phyloP scores from a whole-genome alignment of 805 yeast genomes.

The Candida ortonii region DNA sequence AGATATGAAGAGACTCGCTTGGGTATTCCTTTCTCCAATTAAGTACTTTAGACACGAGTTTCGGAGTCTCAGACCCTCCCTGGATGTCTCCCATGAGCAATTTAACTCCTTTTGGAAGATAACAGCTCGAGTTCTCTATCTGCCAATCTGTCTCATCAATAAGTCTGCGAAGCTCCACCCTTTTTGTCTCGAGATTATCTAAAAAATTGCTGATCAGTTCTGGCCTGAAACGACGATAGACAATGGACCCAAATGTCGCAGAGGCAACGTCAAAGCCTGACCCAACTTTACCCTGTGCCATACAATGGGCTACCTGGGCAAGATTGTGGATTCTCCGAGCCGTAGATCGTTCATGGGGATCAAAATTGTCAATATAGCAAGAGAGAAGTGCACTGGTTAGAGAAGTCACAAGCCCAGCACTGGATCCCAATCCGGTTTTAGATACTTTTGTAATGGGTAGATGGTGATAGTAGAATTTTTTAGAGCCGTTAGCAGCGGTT shows the following conservation, averaged over 20 bases:
- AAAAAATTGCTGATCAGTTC: conserved; percentile 36
- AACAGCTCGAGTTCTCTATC: conserved; percentile 49
- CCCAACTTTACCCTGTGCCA: conserved; percentile 93
- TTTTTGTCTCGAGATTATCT: conserved; percentile 15
- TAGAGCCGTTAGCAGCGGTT: conserved; percentile 35
- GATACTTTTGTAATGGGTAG: conserved; percentile 66
- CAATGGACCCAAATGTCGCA: conserved; percentile 87
- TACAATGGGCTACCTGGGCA: conserved; percentile 87
- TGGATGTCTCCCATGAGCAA: conserved; percentile 90
- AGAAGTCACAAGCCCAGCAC: conserved; percentile 88
- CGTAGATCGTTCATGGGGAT: conserved; percentile 25
- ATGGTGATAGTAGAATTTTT: conserved; percentile 58
- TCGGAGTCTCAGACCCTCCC: conserved; percentile 94
- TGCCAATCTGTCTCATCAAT: conserved; percentile 57
- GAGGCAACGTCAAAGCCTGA: conserved; percentile 98
- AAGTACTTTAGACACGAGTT: conserved; percentile 72
- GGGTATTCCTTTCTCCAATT: conserved; percentile 62
- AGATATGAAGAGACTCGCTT: conserved; percentile 49
- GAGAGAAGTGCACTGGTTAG: conserved; percentile 67
- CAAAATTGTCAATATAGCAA: conserved; percentile 36
- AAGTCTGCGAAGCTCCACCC: conserved; percentile 32
- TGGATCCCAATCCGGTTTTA: conserved; percentile 94
- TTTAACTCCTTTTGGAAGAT: conserved; percentile 65
- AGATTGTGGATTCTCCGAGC: conserved; percentile 64
- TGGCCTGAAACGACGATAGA: conserved; percentile 75